A percentile compares a stretch with the other conserved stretches of the same genome.
phyloP scores from a whole-genome alignment of 2,329 filamentous ascomycete genomes.

The Colletotrichum costaricense region DNA sequence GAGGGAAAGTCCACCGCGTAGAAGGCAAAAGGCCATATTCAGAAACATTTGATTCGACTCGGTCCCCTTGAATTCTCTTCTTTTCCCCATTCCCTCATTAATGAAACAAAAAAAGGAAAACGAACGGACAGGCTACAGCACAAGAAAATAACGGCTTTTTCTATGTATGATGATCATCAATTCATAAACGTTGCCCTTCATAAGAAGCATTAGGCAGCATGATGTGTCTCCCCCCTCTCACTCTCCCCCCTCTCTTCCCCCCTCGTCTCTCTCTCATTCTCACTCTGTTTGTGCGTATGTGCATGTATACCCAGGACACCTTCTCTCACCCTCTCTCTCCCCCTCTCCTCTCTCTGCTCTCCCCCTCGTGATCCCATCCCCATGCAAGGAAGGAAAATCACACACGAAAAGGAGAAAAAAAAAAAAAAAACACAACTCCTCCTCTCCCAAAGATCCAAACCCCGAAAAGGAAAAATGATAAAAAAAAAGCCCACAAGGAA shows the following conservation, averaged over 20 bases:
- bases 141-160: conserved; percentile 22
- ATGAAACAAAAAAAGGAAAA: neutral
- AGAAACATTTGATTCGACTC: neutral
- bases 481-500: neutral
- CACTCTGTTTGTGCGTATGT: neutral
- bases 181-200: conserved; percentile 34
- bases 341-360: neutral
- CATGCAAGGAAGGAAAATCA: conserved; percentile 10
- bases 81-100: neutral
- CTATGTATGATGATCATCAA: conserved; percentile 35
- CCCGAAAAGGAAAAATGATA: no score
- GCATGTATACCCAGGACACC: conserved; percentile 11
- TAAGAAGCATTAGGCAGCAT: conserved; percentile 33
- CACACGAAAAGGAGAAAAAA: neutral
- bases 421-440: conserved; percentile 13
- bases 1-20: no score
- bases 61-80: neutral
- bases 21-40: no score
- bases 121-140: neutral
- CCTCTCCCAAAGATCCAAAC: neutral
- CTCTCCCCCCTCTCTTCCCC: no score
- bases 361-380: conserved; percentile 17
- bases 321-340: neutral
- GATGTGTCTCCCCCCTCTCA: conserved; percentile 9
- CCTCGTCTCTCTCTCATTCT: no score